Evolutionary conservation across 2,329 filamentous ascomycete genomes (phyloP), one percentile per base, ranked within the genome.

Genomic region (Fusarium camptoceras): DNA sequence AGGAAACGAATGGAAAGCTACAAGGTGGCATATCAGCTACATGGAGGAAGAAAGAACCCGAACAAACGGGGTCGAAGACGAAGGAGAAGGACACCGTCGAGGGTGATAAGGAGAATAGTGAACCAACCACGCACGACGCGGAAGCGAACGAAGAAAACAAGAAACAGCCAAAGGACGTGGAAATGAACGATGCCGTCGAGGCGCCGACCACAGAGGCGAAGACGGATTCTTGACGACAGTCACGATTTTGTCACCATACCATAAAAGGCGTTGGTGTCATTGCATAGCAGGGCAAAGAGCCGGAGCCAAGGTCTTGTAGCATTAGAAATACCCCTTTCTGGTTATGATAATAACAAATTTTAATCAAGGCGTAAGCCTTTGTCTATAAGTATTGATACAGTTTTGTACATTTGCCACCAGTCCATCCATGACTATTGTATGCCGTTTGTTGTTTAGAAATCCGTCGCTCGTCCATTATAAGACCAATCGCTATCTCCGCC

Each of bases 401-500:
- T 58, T 64, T 60, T 58, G 34, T 43, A 62, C 39, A 57, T 55
- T 31, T 6, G 61, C 30, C 47, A 54, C 61, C 37, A 1, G 2
- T 20, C 18, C 22, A 59, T 25, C 20, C 25, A 15, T 37, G n/a
- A 18, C 10, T 28, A 20, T 14, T 2, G 24, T 8, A 24, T 18
- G 24, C 20, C 14, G 24, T 25, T 22, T 31, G 31, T 16, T 2
- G 11, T 56, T 51, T 73, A 89, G 66, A 99, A 99, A 81, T 99
- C 96, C 25, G 95, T 98, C 57, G 97, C 94, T 69, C 95, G 85
- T 48, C 96, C 96, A 80, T 98, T 98, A 80, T 93, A 99, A 79
- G 94, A 98, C 92, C 94, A 99, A 75, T 91, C 89, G 2, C 93
- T 91, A 0, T 76, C 78, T 20, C 86, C 84, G 1, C 94, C 94